These are phyloP conservation scores for Coemansia sp. DNA, from an alignment of 192 early-diverging fungal species.

Conservation along the genomic window DNA sequence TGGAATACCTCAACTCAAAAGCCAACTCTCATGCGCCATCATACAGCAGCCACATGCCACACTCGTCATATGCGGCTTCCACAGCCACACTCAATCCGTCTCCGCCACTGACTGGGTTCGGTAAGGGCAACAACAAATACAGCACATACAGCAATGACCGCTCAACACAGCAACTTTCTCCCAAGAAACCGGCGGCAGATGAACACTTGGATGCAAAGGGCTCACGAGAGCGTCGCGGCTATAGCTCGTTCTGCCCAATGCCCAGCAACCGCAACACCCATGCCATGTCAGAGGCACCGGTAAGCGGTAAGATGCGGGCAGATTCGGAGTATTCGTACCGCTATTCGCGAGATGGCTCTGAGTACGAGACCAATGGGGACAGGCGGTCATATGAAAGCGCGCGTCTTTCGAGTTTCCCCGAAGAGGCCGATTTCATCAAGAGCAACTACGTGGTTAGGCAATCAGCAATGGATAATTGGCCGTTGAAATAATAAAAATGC, in stretches of 20 bases:
- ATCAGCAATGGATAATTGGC: slow-evolving; percentile 42
- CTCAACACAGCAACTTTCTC: slow-evolving; percentile 4
- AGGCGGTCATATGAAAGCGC: slow-evolving; percentile 34
- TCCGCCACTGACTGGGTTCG: neutral
- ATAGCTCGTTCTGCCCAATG: slow-evolving; percentile 44
- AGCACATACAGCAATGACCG: neutral
- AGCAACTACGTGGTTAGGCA: slow-evolving; percentile 29
- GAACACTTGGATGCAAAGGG: neutral
- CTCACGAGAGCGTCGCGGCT: slow-evolving; percentile 12
- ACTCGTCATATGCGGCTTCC: neutral
- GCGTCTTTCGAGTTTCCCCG: slow-evolving; percentile 33
- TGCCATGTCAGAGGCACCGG: slow-evolving; percentile 1
- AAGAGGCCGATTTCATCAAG: slow-evolving; percentile 44
- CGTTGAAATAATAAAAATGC: slow-evolving; percentile 16
- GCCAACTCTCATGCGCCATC: too few species aligned
- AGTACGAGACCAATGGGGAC: slow-evolving; percentile 16
- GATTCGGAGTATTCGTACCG: slow-evolving; percentile 14
- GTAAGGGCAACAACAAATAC: neutral
- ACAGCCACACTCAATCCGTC: slow-evolving; percentile 16
- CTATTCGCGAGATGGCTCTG: slow-evolving; percentile 9
- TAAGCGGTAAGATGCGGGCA: neutral
- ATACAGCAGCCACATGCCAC: neutral
- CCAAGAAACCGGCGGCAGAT: slow-evolving; percentile 1
- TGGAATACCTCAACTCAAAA: slow-evolving; percentile 11
- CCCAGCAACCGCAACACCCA: slow-evolving; percentile 14